Conservation (phyloP, 169 alveolate species). For the Cardiosporidium cionae region DNA sequence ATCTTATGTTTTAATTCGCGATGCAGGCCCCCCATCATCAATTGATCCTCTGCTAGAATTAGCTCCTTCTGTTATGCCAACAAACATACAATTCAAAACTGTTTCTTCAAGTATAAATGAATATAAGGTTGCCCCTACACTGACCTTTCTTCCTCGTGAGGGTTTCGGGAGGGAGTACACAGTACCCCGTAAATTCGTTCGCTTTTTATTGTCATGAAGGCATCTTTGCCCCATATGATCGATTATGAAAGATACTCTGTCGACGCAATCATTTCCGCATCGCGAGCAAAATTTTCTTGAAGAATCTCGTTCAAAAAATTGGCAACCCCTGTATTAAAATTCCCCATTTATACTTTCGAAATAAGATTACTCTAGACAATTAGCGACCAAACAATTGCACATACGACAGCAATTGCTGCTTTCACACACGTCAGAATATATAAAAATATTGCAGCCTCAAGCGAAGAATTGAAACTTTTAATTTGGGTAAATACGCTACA, state of each 20-base stretch:
- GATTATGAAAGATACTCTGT: conserved; percentile 56
- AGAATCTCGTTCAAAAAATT: conserved; percentile 38
- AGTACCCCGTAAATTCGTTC: conserved; percentile 54
- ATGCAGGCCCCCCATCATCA: conserved; percentile 55
- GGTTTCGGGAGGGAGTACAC: conserved; percentile 61
- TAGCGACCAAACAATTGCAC: too few relatives aligned
- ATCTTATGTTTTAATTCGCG: conserved; percentile 37
- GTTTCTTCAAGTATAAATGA: background rate
- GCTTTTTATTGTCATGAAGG: conserved; percentile 47
- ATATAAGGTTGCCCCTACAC: background rate
- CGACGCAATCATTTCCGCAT: conserved; percentile 68
- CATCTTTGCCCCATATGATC: conserved; percentile 42
- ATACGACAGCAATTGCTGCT: too few relatives aligned
- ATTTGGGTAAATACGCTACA: too few relatives aligned
- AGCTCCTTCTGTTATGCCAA: conserved; percentile 28
- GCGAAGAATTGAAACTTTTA: too few relatives aligned
- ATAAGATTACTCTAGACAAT: too few relatives aligned
- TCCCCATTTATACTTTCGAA: too few relatives aligned
- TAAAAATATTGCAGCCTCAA: too few relatives aligned
- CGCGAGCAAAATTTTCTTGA: conserved; percentile 54
- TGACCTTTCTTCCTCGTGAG: conserved; percentile 51
- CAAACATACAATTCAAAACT: background rate
- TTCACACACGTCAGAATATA: too few relatives aligned
- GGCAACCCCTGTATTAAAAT: conserved; percentile 64
- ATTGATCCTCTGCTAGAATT: conserved; percentile 68